Base-by-base conservation (phyloP, 768 basidiomycete species). In the Boletales sp. region DNA sequence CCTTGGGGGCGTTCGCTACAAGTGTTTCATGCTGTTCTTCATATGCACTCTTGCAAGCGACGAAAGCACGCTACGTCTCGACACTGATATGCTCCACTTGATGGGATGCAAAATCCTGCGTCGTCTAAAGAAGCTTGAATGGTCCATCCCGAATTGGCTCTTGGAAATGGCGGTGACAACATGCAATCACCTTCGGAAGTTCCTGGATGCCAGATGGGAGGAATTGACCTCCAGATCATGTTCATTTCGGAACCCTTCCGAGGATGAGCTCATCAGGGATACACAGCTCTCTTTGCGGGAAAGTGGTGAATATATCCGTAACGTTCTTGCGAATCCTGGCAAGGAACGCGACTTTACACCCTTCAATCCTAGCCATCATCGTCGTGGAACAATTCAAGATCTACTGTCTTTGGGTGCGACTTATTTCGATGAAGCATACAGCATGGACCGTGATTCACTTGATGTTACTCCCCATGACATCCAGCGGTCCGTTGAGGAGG, bases 1-100 rank as follows among this genome's bases (percentile, higher is more conserved):
- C n/a, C n/a, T n/a, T 43, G 51, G 51, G n/a, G 5, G 48, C 12
- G 35, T 36, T 7, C 59, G 57, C 1, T 81, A 82, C 62, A 81
- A 81, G 45, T 12, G 37, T 9, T 81, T 81, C 59, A 72, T 77
- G 57, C 48, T 74, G 3, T 78, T 70, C 44, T 62, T 79, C 47
- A 51, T 73, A 33, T 57, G 67, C 2, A 41, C 54, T 19, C 37
- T 63, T 3, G 50, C 73, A 4, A 46, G 51, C 11, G 19, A 58
- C 2, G 64, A 62, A 3, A 44, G 61, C 2, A 55, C 2, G 4
- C 5, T 0, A 14, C n/a, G 55, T 17, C 41, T 56, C 31, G 41
- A 53, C 7, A 65, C 48, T 41, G 58, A 66, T 34, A 31, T 62
- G 8, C 58, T 69, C 30, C 57, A 58, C 19, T 56, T 48, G 19